Evolutionary conservation across 2,329 filamentous ascomycete species (phyloP), one percentile per base, ranked within the genome.

Genomic region (Xylariales sp.): DNA sequence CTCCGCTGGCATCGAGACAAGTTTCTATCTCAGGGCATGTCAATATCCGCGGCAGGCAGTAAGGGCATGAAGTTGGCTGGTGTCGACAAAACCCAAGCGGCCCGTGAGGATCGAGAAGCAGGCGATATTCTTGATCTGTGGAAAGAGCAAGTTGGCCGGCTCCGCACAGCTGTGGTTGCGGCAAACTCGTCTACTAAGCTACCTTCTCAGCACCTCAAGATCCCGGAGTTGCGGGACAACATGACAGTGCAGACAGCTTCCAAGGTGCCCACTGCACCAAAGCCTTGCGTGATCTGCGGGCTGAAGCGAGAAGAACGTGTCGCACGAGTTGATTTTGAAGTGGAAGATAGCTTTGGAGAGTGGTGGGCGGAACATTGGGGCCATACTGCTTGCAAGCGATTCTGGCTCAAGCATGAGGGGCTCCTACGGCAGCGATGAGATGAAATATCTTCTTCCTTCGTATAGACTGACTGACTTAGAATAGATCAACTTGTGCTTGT

Each of bases 331-430:
- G 89, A 95, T 53, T 67, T 81, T 37, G 73, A 82, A 18, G 79
- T 94, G 7, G 82, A 91, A 52, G 91, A 97, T 60, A 89, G 85
- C 58, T 96, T 96, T 68, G 89, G 88, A 11, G 91, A 97, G 66
- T 97, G 89, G 88, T 97, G 91, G 91, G 71, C 85, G 29, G 89
- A 96, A 31, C 83, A 91, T 59, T 90, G 88, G 84, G 88, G 84
- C 0, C 85, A 90, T 61, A 69, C 78, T 44, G 76, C 78, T 15
- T 97, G 91, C 62, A 78, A 78, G 57, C 83, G 85, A 45, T 95
- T 95, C 55, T 97, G 91, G 91, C 66, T 83, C 42, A 72, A 83
- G 50, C 83, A 94, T 59, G 85, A 86, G 59, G 70, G 70, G 37
- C 70, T 72, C 41, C 66, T 95, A 47, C 76, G 79, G 46, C 83